phyloP scores from a whole-genome alignment of 768 basidiomycete genomes.

The Hygrophorus pudorinus region DNA sequence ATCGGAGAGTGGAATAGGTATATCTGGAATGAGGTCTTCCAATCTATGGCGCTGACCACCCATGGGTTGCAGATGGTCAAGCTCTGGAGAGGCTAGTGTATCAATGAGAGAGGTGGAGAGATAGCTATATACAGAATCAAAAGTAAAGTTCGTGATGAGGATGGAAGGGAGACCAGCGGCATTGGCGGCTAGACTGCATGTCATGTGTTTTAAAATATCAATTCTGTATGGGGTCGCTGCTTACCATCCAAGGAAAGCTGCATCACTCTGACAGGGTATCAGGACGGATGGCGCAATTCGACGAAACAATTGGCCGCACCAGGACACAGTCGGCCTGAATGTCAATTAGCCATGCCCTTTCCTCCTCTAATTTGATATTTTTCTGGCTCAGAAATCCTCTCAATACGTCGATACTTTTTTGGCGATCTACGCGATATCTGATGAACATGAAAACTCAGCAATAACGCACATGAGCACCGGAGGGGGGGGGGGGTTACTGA shows the following conservation, averaged over 20 bases:
- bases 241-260: constrained; percentile 71
- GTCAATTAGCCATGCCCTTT: constrained; percentile 46
- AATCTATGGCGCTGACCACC: constrained; percentile 10
- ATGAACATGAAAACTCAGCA: not conserved
- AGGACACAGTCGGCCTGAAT: constrained; percentile 49
- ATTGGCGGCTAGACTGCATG: constrained; percentile 54
- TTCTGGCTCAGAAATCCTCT: constrained; percentile 47
- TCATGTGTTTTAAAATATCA: not conserved
- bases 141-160: constrained; percentile 75
- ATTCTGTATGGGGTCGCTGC: constrained; percentile 12
- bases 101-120: constrained; percentile 52
- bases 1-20: constrained; percentile 38
- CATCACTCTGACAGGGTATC: constrained; percentile 37
- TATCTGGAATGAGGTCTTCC: constrained; percentile 34
- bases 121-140: constrained; percentile 76
- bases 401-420: constrained; percentile 56
- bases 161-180: constrained; percentile 55
- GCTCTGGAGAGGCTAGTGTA: constrained; percentile 1
- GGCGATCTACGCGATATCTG: constrained; percentile 66
- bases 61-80: constrained; percentile 4
- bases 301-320: too few relatives aligned
- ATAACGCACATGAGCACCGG: constrained; percentile 5
- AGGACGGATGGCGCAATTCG: too few relatives aligned
- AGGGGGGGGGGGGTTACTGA: constrained; percentile 24
- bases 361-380: constrained; percentile 41